phyloP scores from a whole-genome alignment of 176 grass and related monocot genomes.

The Eragrostis curvula region DNA sequence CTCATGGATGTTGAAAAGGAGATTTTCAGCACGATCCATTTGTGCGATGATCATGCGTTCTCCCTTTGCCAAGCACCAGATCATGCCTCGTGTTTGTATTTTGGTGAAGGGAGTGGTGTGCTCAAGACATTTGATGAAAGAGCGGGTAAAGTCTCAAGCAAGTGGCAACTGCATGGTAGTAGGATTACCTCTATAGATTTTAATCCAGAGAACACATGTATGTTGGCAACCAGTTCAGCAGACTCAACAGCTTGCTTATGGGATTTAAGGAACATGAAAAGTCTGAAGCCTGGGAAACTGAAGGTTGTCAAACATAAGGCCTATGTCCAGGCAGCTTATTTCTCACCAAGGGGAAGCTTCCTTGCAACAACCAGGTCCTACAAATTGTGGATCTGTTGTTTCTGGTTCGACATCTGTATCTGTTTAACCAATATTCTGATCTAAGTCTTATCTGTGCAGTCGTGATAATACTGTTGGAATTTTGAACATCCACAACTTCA shows the following conservation, averaged over 20 bases:
- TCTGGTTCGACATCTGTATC: neutral
- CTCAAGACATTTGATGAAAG: conserved; percentile 63
- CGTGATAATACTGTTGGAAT: conserved; percentile 29
- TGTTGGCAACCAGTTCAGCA: conserved; percentile 65
- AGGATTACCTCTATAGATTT: conserved; percentile 58
- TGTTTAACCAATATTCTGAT: neutral
- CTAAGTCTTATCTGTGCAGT: conserved; percentile 26
- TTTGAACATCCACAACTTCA: conserved; percentile 27
- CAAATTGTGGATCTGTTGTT: neutral
- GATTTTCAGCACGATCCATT: conserved; percentile 56
- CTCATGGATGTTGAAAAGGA: conserved; percentile 62
- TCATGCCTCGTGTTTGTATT: conserved; percentile 47
- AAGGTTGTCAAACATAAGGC: conserved; percentile 41
- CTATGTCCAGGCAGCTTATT: conserved; percentile 63
- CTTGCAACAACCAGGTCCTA: conserved; percentile 69
- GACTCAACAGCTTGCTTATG: conserved; percentile 62
- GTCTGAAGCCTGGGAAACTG: conserved; percentile 25
- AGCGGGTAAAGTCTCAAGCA: conserved; percentile 37
- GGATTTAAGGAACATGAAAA: conserved; percentile 62
- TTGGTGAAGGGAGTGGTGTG: conserved; percentile 41
- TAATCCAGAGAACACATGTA: conserved; percentile 50
- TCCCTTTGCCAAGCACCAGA: conserved; percentile 53
- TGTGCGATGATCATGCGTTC: conserved; percentile 34
- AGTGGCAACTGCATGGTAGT: conserved; percentile 47
- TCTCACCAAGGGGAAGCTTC: conserved; percentile 59